Conservation (phyloP, 805 yeast genomes). For the Candida ficus region DNA sequence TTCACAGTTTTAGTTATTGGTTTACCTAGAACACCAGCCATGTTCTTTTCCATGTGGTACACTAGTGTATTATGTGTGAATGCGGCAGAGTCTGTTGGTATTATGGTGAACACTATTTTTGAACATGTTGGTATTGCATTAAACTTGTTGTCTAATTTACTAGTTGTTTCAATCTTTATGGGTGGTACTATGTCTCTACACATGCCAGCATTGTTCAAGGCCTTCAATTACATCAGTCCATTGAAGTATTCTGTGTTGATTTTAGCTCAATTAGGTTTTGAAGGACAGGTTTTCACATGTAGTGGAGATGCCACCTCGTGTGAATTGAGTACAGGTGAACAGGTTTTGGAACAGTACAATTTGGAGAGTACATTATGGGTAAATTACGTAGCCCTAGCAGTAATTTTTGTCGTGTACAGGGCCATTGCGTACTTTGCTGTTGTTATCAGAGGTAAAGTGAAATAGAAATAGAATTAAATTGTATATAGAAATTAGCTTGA, state of each 20-base stretch:
- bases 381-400: constrained; percentile 15
- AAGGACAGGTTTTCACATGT: constrained; percentile 48
- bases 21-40: constrained; percentile 55
- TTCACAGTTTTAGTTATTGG: constrained; percentile 69
- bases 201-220: constrained; percentile 64
- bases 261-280: constrained; percentile 54
- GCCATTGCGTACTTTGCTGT: constrained; percentile 10
- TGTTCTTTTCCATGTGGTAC: constrained; percentile 61
- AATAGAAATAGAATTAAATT: background rate
- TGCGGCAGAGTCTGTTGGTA: constrained; percentile 79
- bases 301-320: constrained; percentile 39
- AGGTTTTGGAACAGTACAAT: constrained; percentile 49
- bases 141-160: constrained; percentile 56
- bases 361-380: constrained; percentile 24
- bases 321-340: constrained; percentile 45
- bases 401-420: constrained; percentile 15
- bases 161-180: constrained; percentile 71
- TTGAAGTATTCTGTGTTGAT: constrained; percentile 62
- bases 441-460: constrained; percentile 3
- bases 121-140: constrained; percentile 73
- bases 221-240: constrained; percentile 67
- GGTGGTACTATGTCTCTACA: constrained; percentile 74
- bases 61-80: constrained; percentile 51
- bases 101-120: constrained; percentile 64
- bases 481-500: too few relatives aligned